Conservation (phyloP, 345 rosid genomes). For the Stellera chamaejasme region DNA sequence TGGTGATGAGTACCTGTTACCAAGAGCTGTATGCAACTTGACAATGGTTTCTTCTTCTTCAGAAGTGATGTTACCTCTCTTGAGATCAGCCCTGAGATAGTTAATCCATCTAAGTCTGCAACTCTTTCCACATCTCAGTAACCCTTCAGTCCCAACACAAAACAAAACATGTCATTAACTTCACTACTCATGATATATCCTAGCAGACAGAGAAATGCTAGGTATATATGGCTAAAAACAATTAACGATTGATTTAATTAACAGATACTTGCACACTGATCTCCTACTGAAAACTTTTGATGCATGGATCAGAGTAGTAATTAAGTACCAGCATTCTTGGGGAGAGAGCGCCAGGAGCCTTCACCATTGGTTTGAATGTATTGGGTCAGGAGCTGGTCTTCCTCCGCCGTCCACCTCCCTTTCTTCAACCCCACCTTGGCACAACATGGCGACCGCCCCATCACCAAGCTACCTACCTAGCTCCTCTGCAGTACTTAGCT, state of each 20-base stretch:
- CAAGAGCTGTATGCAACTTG: slow-evolving; percentile 56
- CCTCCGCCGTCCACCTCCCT: slow-evolving; percentile 86
- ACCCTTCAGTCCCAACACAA: slow-evolving; percentile 25
- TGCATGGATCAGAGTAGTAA: background rate
- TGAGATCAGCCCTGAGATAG: slow-evolving; percentile 67
- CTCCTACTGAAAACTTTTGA: too few species aligned
- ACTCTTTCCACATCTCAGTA: slow-evolving; percentile 88
- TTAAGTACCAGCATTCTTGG: slow-evolving; percentile 69
- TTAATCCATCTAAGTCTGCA: slow-evolving; percentile 95
- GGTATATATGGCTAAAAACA: too few species aligned
- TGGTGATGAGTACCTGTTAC: slow-evolving; percentile 45
- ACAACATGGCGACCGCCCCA: slow-evolving; percentile 94
- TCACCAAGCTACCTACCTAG: slow-evolving; percentile 1
- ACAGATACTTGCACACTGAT: too few species aligned
- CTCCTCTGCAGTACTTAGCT: too few species aligned
- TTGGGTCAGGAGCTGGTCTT: slow-evolving; percentile 54
- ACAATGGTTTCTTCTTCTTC: slow-evolving; percentile 73
- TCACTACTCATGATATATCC: background rate
- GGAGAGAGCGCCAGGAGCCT: slow-evolving; percentile 84
- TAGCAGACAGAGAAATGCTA: background rate
- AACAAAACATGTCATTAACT: background rate
- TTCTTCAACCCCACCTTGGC: slow-evolving; percentile 75
- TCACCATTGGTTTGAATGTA: slow-evolving; percentile 71
- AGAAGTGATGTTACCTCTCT: slow-evolving; percentile 74
- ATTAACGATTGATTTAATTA: too few species aligned